Percentiles rank a stretch among this genome's conserved stretches.
These are phyloP conservation scores for Achaetomiella virescens DNA, from an alignment of 495 filamentous ascomycete genomes.

Conservation along the genomic window DNA sequence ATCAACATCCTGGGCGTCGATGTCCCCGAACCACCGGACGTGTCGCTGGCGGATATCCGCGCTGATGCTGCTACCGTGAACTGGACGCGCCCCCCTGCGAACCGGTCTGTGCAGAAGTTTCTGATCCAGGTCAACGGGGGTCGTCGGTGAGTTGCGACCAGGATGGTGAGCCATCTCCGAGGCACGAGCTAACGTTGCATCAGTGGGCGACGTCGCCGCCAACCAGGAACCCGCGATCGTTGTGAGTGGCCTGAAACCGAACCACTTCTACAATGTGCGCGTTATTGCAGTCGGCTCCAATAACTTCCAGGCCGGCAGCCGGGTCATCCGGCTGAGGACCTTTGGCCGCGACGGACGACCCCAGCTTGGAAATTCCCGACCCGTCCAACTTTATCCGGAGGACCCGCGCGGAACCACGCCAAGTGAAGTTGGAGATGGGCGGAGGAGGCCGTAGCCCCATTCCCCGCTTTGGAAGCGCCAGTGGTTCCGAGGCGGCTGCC, in stretches of 20 bases:
- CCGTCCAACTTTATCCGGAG: constrained; percentile 48
- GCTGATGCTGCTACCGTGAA: constrained; percentile 83
- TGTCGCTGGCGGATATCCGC: constrained; percentile 86
- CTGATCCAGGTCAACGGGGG: constrained; percentile 89
- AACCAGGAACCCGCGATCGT: constrained; percentile 83
- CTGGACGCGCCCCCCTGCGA: constrained; percentile 76
- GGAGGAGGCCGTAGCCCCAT: constrained; percentile 33
- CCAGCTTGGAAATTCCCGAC: constrained; percentile 49
- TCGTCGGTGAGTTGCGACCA: constrained; percentile 59
- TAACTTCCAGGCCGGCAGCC: constrained; percentile 86
- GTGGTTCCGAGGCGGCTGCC: constrained; percentile 46
- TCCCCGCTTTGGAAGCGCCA: constrained; percentile 49
- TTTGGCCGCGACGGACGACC: constrained; percentile 47
- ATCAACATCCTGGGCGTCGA: constrained; percentile 88
- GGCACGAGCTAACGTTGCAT: constrained; percentile 12
- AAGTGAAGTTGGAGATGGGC: constrained; percentile 34
- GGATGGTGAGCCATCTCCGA: neutral
- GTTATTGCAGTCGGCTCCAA: constrained; percentile 82
- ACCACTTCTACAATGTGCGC: constrained; percentile 85
- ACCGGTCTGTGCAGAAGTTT: constrained; percentile 75
- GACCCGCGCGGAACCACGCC: constrained; percentile 38
- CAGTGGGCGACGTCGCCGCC: constrained; percentile 77
- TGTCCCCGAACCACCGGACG: constrained; percentile 80
- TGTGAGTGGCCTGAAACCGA: constrained; percentile 75
- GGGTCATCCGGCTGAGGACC: constrained; percentile 74